These are phyloP conservation scores for Mycena kentingensis DNA, from an alignment of 768 basidiomycete genomes.

Conservation along the genomic window DNA sequence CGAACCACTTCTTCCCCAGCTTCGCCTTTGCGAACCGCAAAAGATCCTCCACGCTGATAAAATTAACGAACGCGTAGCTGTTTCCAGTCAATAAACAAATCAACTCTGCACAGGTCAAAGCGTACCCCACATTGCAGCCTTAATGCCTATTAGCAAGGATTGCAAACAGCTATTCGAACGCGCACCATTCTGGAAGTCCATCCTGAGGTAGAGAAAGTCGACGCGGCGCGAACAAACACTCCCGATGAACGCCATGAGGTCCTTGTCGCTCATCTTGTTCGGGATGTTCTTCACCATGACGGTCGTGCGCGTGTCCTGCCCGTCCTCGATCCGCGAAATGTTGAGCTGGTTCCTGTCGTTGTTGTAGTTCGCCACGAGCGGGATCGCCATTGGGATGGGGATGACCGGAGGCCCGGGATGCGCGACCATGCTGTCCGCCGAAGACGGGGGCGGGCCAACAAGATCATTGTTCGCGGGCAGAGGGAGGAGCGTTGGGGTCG, in stretches of 20 bases:
- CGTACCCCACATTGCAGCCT: conserved; percentile 80
- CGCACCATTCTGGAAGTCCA: conserved; percentile 83
- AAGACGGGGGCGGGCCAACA: neutral
- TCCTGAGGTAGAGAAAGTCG: conserved; percentile 86
- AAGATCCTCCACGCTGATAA: conserved; percentile 77
- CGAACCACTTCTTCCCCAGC: conserved; percentile 81
- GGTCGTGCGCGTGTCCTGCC: conserved; percentile 78
- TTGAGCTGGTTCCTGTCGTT: conserved; percentile 61
- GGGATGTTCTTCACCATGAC: conserved; percentile 94
- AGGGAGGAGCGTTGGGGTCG: neutral
- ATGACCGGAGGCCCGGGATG: neutral
- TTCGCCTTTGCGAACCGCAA: conserved; percentile 71
- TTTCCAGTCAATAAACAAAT: too few relatives aligned
- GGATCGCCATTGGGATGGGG: too few relatives aligned
- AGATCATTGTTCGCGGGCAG: neutral
- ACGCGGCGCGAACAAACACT: conserved; percentile 74
- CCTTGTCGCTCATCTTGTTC: conserved; percentile 84
- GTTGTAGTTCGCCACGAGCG: too few relatives aligned
- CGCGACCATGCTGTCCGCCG: neutral
- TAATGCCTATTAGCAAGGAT: conserved; percentile 1
- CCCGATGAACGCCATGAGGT: conserved; percentile 66
- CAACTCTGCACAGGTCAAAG: too few relatives aligned
- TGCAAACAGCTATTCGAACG: conserved; percentile 7
- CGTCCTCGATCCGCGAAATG: conserved; percentile 71
- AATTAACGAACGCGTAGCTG: conserved; percentile 95